Evolutionary conservation across 768 basidiomycete genomes (phyloP), one percentile per base, ranked within the genome.

Genomic region (Xerocomellus dryophilus): DNA sequence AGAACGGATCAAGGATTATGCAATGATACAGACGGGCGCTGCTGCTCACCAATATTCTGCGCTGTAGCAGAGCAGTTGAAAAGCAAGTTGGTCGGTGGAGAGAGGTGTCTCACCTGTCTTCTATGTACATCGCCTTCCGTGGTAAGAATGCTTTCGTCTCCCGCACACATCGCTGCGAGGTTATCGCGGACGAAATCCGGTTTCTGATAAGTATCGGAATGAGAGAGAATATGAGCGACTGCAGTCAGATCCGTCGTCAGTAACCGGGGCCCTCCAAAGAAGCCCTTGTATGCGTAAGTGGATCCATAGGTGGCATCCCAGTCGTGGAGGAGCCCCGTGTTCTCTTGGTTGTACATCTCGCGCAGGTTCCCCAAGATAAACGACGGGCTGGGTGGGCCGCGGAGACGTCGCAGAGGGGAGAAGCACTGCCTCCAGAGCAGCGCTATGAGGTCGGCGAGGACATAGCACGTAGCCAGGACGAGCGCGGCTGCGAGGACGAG

Each of bases 201-300:
- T 66, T 88, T 87, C 27, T 80, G 83, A 61, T 81, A 84, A 51
- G 79, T 73, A 55, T 84, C 81, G 0, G 81, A 74, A 47, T 78
- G 74, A 9, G 73, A 69, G 44, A 88, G 76, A 42, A 89, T 81
- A 52, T 85, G 78, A 4, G 76, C 71, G 36, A 87, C 65, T 1
- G 84, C 83, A 18, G 72, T 66, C 4, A 80, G 78, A 68, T 86
- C 85, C 44, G 78, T 78, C 7, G 82, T 83, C 68, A 83, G 73
- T 53, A 87, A 73, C 21, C 85, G 72, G 43, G 74, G 73, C 3
- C 78, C 80, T 34, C 77, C 74, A 50, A 81, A 62, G 69, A 81
- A 83, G 47, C 79, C 78, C 42, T 73, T 74, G 68, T 81, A 83
- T 36, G 75, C 74, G 53, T 79, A 82, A 32, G 76, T 80, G 38